Percentiles rank a stretch among this genome's conserved stretches.
Evolutionary conservation across 2,329 filamentous ascomycete species (phyloP).

Genomic region (Zasmidium citrigriseum): DNA sequence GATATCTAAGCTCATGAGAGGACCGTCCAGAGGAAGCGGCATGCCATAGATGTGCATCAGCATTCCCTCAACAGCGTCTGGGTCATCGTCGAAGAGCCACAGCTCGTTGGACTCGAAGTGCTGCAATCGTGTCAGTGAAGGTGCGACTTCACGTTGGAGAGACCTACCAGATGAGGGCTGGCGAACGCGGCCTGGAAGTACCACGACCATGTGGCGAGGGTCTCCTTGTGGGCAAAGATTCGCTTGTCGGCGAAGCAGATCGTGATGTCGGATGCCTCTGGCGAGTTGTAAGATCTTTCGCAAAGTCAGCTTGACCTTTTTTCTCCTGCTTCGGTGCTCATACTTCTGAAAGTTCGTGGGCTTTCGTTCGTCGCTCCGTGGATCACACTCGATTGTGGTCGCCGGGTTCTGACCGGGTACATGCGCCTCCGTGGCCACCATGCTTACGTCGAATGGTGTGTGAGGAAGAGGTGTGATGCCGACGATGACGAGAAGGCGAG

Average conservation of each 20-base stretch:
- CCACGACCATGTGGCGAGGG: not conserved
- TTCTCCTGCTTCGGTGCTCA: not conserved
- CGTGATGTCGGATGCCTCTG: not conserved
- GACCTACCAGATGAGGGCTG: too few relatives aligned
- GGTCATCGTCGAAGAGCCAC: constrained; percentile 7
- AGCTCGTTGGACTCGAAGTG: not conserved
- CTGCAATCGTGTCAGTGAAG: not conserved
- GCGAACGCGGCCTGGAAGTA: not conserved
- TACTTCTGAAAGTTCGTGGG: not conserved
- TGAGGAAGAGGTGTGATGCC: too few relatives aligned
- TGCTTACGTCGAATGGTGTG: too few relatives aligned
- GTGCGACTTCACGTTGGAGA: too few relatives aligned
- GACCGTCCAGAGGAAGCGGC: too few relatives aligned
- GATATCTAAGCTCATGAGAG: too few relatives aligned
- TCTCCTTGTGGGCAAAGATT: not conserved
- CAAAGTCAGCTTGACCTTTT: not conserved
- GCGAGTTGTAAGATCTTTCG: constrained; percentile 1
- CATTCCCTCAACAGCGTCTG: constrained; percentile 10
- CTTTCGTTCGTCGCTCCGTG: not conserved
- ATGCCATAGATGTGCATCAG: constrained; percentile 9
- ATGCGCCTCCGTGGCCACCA: too few relatives aligned
- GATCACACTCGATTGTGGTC: too few relatives aligned
- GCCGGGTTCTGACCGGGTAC: too few relatives aligned
- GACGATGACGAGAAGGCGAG: too few relatives aligned
- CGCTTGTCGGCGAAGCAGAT: not conserved